Conservation (phyloP, 345 rosid species). For the Gossypium australe region DNA sequence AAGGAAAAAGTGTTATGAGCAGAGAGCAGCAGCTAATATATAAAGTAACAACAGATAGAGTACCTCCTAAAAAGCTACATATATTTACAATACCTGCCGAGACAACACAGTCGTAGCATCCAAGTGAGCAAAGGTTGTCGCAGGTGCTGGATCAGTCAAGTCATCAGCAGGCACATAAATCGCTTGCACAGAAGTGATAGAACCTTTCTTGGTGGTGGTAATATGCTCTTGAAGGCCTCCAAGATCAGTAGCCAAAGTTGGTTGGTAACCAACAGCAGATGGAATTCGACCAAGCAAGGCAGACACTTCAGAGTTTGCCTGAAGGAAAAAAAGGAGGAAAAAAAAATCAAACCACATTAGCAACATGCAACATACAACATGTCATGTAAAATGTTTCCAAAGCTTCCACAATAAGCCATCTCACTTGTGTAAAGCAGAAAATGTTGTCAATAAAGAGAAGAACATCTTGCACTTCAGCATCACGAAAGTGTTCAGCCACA, state of each 20-base stretch:
- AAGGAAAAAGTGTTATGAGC: not conserved
- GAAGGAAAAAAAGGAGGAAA: constrained; percentile 5
- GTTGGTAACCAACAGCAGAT: constrained; percentile 99
- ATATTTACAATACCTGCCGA: constrained; percentile 52
- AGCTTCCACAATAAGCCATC: not conserved
- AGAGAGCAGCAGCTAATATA: too few relatives aligned
- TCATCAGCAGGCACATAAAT: constrained; percentile 99
- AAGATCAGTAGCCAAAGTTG: constrained; percentile 95
- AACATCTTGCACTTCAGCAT: constrained; percentile 98
- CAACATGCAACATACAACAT: not conserved
- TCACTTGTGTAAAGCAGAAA: constrained; percentile 91
- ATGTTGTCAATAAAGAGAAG: constrained; percentile 94
- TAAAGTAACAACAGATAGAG: too few relatives aligned
- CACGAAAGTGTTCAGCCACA: constrained; percentile 95
- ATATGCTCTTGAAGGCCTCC: constrained; percentile 98
- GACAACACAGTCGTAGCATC: constrained; percentile 98
- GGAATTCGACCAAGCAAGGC: constrained; percentile 98
- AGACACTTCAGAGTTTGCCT: constrained; percentile 99
- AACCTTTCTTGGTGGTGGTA: constrained; percentile 97
- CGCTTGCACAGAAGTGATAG: constrained; percentile 97
- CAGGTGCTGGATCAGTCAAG: constrained; percentile 99
- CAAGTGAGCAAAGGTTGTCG: constrained; percentile 96
- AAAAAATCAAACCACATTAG: not conserved
- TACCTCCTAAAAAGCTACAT: too few relatives aligned
- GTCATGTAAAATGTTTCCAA: not conserved